A percentile compares a stretch with the other conserved stretches of the same genome.
phyloP scores from a whole-genome alignment of 208 protist species.

The Acanthamoeba lenticulata region DNA sequence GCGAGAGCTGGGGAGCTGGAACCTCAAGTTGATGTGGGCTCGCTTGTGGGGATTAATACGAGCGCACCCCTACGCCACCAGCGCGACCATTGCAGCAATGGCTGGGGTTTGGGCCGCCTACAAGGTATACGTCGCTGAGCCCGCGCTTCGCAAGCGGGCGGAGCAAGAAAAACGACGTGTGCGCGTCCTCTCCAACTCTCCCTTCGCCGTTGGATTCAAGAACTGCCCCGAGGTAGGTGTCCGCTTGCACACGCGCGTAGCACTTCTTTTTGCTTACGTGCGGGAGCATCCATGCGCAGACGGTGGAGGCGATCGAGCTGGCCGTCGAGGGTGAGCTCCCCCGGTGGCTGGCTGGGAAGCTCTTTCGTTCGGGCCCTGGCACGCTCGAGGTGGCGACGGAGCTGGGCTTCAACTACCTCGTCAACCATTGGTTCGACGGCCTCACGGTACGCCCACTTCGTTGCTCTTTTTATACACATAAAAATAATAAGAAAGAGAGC shows the following conservation, averaged over 20 bases:
- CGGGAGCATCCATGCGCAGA: neutral
- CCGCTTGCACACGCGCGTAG: no score
- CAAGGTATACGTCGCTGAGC: neutral
- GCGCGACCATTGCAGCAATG: neutral
- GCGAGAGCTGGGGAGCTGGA: no score
- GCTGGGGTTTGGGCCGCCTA: neutral
- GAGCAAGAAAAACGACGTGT: neutral
- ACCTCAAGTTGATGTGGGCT: neutral
- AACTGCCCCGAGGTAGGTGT: slow-evolving; percentile 6
- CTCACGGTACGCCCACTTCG: neutral
- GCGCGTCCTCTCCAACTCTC: neutral
- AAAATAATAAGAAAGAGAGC: no score
- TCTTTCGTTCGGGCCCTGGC: neutral
- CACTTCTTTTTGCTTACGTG: neutral
- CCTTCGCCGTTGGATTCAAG: slow-evolving; percentile 6
- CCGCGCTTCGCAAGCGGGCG: neutral
- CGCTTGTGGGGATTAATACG: neutral
- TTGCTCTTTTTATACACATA: no score
- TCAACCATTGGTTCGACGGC: slow-evolving; percentile 33
- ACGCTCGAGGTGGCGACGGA: neutral
- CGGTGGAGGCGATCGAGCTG: slow-evolving; percentile 25
- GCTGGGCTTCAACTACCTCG: slow-evolving; percentile 25
- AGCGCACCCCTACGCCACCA: neutral
- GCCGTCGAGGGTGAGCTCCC: neutral
- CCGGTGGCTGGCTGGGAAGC: neutral